Base-by-base conservation (phyloP, 768 basidiomycete genomes). In the Favolaschia claudopus region DNA sequence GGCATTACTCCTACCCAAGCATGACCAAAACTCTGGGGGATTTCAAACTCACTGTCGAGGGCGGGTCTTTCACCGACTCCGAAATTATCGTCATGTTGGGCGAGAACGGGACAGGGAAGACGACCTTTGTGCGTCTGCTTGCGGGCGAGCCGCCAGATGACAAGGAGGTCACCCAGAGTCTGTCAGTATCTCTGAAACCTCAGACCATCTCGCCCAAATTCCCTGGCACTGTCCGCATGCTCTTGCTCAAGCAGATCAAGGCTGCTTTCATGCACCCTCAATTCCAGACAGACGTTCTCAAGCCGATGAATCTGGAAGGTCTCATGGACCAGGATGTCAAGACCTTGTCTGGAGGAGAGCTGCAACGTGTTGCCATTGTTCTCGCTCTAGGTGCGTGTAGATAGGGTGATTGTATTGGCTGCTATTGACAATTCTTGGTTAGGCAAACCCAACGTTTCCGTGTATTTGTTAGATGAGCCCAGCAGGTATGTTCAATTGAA, bases 1-100 rank as follows among this genome's bases (percentile, higher is more conserved):
- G 90, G 43, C 90, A 91, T 70, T 96, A 96, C 76, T 82, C 85
- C 8, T 99, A 99, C 79, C 97, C 97, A 0, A 66, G 89, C 28
- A 98, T 99, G 97, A 92, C 92, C 62, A 99, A 99, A 79, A 99
- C 97, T 0, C 85, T 98, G 46, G 97, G 97, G 28, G 72, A 71
- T 63, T 99, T 99, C 88, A 98, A 99, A 76, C 86, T 99, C 44
- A 93, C 94, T 46, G 93, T 99, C 51, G 86, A 96, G 67, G 78
- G 75, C 0, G 97, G 97, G 24, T 85, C 85, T 31, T 99, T 99
- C 78, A 96, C 96, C n/a, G 96, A 99, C 72, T 98, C 96, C 2
- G 97, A 99, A 74, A 99, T 99, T 74, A 94, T 99, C 67, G 97
- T 99, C 74, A 93, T 99, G 89, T 81, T 99, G 31, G 97, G 97